phyloP scores from a whole-genome alignment of 371 early-diverging fungal genomes.

The Syncephalastrum racemosum region DNA sequence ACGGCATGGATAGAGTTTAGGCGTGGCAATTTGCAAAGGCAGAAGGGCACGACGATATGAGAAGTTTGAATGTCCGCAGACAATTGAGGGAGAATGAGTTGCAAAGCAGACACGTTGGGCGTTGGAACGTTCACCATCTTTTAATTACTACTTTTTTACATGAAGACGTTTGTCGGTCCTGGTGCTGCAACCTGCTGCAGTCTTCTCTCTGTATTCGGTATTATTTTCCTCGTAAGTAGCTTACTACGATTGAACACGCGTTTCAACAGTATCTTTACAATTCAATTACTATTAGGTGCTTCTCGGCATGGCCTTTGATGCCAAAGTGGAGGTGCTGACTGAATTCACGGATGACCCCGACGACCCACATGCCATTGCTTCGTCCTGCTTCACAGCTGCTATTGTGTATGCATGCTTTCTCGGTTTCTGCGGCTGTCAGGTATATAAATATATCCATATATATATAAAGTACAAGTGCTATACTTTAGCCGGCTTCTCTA shows the following conservation, averaged over 20 bases:
- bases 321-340: slow-evolving; percentile 63
- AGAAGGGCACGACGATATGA: no score
- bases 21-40: no score
- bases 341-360: slow-evolving; percentile 63
- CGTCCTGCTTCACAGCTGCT: slow-evolving; percentile 68
- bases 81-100: no score
- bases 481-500: not conserved
- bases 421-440: slow-evolving; percentile 68
- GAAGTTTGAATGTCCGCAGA: no score
- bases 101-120: no score
- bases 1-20: no score
- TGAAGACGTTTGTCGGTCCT: slow-evolving; percentile 37
- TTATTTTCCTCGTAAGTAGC: slow-evolving; percentile 30
- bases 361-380: slow-evolving; percentile 63
- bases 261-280: not conserved
- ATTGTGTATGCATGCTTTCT: slow-evolving; percentile 70
- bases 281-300: slow-evolving; percentile 34
- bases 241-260: not conserved
- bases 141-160: not conserved
- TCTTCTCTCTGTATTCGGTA: slow-evolving; percentile 27
- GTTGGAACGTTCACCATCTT: no score
- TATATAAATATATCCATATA: no score
- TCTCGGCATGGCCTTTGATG: slow-evolving; percentile 64
- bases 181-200: slow-evolving; percentile 35
- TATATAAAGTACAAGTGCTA: not conserved